phyloP scores from a whole-genome alignment of 345 rosid species.

The Toxicodendron radicans region DNA sequence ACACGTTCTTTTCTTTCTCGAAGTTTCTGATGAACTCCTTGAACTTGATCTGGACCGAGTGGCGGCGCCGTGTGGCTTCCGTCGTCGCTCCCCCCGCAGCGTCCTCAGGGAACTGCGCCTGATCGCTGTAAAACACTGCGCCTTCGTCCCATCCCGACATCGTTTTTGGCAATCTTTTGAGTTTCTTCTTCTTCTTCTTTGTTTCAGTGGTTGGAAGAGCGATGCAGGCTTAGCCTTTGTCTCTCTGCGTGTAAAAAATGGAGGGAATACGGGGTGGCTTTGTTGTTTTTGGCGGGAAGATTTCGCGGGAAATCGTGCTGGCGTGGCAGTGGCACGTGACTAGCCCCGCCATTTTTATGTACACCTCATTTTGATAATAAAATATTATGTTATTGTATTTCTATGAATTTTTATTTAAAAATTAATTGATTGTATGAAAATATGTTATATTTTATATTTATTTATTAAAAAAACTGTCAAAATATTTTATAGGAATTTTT shows the following conservation, averaged over 20 bases:
- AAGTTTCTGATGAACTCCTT: conserved; percentile 89
- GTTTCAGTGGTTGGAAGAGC: neutral
- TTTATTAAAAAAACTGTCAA: too few species aligned
- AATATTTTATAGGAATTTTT: too few species aligned
- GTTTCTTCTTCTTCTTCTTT: conserved; percentile 9
- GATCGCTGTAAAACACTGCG: conserved; percentile 87
- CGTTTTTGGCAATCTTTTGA: conserved; percentile 7
- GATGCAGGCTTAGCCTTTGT: neutral
- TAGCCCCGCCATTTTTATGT: too few species aligned
- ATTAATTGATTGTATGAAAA: too few species aligned
- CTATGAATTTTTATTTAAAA: too few species aligned
- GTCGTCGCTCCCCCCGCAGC: conserved; percentile 44
- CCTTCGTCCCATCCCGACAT: conserved; percentile 99
- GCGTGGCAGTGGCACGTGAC: neutral
- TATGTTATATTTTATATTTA: neutral
- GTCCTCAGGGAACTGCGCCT: conserved; percentile 79
- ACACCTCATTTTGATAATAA: too few species aligned
- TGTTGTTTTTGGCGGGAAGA: conserved; percentile 32
- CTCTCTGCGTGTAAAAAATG: neutral
- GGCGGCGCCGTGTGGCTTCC: conserved; percentile 42
- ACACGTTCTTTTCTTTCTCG: conserved; percentile 68
- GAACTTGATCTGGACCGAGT: conserved; percentile 69
- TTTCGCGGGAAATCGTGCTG: conserved; percentile 27
- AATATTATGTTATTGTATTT: too few species aligned
- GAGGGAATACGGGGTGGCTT: neutral